Conservation (phyloP, 2,329 filamentous ascomycete species). For the Scytalidium sp. region DNA sequence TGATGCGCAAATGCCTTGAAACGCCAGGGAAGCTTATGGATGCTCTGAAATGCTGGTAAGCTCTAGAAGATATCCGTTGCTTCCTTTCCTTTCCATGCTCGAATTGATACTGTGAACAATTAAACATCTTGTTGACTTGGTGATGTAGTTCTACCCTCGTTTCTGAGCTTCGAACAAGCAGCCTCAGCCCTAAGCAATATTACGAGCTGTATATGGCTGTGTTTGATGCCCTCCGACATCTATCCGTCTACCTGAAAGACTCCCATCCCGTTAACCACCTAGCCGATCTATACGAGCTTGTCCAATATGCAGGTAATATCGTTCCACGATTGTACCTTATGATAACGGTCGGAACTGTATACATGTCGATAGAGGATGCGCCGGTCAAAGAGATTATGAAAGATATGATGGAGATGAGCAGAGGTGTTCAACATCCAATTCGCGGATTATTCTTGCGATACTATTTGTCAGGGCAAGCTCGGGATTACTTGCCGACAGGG, state of each 20-base stretch:
- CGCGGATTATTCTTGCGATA: slow-evolving; percentile 94
- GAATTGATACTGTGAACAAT: slow-evolving; percentile 4
- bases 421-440: slow-evolving; percentile 94
- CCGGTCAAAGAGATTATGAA: slow-evolving; percentile 99
- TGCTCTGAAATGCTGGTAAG: slow-evolving; percentile 96
- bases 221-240: slow-evolving; percentile 94
- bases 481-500: slow-evolving; percentile 80
- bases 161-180: slow-evolving; percentile 96
- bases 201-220: slow-evolving; percentile 99
- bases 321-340: slow-evolving; percentile 95
- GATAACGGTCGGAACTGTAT: slow-evolving; percentile 98
- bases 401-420: slow-evolving; percentile 99
- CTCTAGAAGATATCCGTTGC: slow-evolving; percentile 1
- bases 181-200: slow-evolving; percentile 97
- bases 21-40: slow-evolving; percentile 99
- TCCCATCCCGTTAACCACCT: slow-evolving; percentile 98
- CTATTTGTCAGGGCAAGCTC: slow-evolving; percentile 91
- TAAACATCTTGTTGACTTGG: slow-evolving; percentile 24
- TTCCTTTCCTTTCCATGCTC: slow-evolving; percentile 7
- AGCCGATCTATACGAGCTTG: slow-evolving; percentile 94
- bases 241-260: slow-evolving; percentile 94
- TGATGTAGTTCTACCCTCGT: slow-evolving; percentile 83
- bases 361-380: slow-evolving; percentile 97
- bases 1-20: slow-evolving; percentile 98
- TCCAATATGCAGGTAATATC: slow-evolving; percentile 98